Evolutionary conservation across 2,329 filamentous ascomycete species (phyloP).

Genomic region (Aspergillus uvarum): DNA sequence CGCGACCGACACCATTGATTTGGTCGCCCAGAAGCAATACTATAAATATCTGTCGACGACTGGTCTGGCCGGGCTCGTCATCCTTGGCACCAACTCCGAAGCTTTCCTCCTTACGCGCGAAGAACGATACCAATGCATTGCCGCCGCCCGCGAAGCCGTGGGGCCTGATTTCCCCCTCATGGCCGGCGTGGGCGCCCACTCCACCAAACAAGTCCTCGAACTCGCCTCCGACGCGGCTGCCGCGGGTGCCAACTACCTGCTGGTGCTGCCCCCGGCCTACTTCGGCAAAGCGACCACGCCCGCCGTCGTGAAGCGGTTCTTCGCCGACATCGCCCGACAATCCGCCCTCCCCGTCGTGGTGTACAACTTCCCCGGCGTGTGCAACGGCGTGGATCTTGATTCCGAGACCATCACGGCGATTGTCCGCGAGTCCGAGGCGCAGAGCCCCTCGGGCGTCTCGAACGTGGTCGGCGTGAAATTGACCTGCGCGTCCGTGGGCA

Average conservation of each 20-base stretch:
- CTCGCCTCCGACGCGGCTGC: conserved; percentile 58
- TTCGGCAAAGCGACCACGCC: conserved; percentile 63
- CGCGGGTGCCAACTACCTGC: conserved; percentile 61
- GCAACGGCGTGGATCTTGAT: conserved; percentile 67
- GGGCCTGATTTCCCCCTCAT: conserved; percentile 59
- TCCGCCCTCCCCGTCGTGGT: conserved; percentile 60
- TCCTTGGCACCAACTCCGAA: conserved; percentile 58
- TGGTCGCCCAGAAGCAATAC: conserved; percentile 52
- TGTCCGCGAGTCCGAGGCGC: conserved; percentile 44
- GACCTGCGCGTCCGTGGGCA: conserved; percentile 63
- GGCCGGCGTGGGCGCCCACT: conserved; percentile 64
- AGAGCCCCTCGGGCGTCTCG: conserved; percentile 36
- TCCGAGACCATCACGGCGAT: conserved; percentile 60
- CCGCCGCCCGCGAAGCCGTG: conserved; percentile 55
- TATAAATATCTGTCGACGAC: conserved; percentile 53
- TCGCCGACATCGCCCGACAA: conserved; percentile 54
- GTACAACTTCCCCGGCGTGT: conserved; percentile 69
- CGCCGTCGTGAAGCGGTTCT: conserved; percentile 61
- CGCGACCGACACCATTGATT: conserved; percentile 50
- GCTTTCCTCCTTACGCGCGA: conserved; percentile 60
- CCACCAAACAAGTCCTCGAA: conserved; percentile 63
- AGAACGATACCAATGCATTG: conserved; percentile 58
- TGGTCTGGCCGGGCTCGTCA: conserved; percentile 54
- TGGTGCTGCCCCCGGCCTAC: conserved; percentile 64
- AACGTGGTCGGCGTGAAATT: conserved; percentile 66